Base-by-base conservation (phyloP, 2,329 filamentous ascomycete species). In the Cercospora canescens region DNA sequence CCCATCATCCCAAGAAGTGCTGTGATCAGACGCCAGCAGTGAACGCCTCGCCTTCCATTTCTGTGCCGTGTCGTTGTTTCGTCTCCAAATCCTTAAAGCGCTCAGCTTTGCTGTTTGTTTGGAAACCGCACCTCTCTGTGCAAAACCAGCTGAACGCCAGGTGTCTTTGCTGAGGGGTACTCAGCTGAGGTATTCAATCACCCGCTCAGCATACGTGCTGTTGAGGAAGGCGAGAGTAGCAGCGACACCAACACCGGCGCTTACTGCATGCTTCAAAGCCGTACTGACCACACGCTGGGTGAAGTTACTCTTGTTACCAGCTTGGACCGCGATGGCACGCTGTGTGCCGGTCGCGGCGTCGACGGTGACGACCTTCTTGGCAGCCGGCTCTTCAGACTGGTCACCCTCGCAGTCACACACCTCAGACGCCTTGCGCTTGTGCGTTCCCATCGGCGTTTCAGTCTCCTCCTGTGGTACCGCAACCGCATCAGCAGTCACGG, bases 391-490 rank as follows among this genome's bases (percentile, higher is more conserved):
- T 9, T 52, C 37, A 6, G 52, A 16, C 18, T 67, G 54, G 26
- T 21, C 35, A 6, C 59, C 65, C n/a, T 63, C 59, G 6, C 61
- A 56, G 21, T 39, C 32, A 24, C 59, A 61, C 45, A 73, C 70
- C 24, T 72, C 68, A 11, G 64, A 63, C 18, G 73, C 72, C 66
- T 75, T 75, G 50, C 73, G 73, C 69, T 75, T 75, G 11, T 48
- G 66, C 21, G 50, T 54, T 34, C 21, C 37, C 21, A 35, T 28
- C 9, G 48, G 35, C 32, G n/a, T n/a, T 35, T 18, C 18, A 30
- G 34, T 35, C 14, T 24, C 8, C 30, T 50, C 48, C n/a, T n/a
- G n/a, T 52, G 41, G 30, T n/a, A 12, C 39, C 1, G 32, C 18
- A n/a, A 16, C n/a, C 41, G 60, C 52, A n/a, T 35, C 28, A 30